Base-by-base conservation (phyloP, 208 protist genomes). In the Leishmania gerbilli region DNA sequence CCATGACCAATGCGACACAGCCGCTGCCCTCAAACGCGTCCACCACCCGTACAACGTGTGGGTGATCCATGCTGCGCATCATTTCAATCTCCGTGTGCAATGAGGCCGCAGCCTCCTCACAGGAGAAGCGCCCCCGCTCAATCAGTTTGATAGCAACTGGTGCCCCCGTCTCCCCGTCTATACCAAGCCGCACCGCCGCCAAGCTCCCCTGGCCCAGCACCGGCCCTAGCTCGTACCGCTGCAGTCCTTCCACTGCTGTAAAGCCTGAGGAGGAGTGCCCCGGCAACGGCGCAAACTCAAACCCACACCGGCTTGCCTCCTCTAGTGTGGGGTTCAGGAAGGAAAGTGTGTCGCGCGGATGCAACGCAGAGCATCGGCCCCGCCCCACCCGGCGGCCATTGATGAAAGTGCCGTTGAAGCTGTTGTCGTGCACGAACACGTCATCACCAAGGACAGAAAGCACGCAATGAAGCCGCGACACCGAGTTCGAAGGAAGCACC, bases 381-480 rank as follows among this genome's bases (percentile, higher is more conserved):
- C 81, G 77, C 2, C 90, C 88, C n/a, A 95, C 84, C 0, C 74
- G 83, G 17, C 80, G 51, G 0, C 90, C 90, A 62, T 96, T 95
- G 68, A 96, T 82, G 67, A 93, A 96, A 1, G 93, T 95, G n/a
- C 93, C 93, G 79, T 95, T 96, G 76, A 84, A 84, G 75, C 89
- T 93, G 74, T 87, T 83, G 84, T 96, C 91, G 56, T 90, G 88
- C 34, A 94, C 87, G 53, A 87, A 94, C 17, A 96, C 89, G 8
- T 91, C 83, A 24, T 86, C 81, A 71, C 87, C 87, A 7, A 94
- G 55, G 31, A 88, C 85, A 75, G 86, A 95, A 53, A 91, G 80
- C 1, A 85, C 84, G 71, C 88, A 92, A 80, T 93, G 89, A 58
- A 93, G 81, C 19, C 84, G 75, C 19, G 86, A 93, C n/a, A 93